phyloP scores from a whole-genome alignment of 352 stramenopile genomes.

The Phytophthora fragariae region DNA sequence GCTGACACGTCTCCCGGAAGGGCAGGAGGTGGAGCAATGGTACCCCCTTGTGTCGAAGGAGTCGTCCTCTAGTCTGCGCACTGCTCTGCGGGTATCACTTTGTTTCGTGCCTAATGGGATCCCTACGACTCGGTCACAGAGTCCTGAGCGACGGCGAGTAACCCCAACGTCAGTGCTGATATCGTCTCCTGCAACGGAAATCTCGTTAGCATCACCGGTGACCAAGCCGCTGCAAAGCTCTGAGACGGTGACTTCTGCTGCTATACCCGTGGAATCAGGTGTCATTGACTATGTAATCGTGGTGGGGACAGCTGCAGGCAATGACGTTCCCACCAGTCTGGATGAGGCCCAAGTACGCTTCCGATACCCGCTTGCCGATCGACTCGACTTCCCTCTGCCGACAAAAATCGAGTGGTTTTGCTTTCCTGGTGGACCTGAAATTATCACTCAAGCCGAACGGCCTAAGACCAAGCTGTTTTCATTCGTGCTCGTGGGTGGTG shows the following conservation, averaged over 20 bases:
- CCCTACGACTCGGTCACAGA: slow-evolving; percentile 16
- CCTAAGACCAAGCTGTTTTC: slow-evolving; percentile 74
- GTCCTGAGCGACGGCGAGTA: slow-evolving; percentile 28
- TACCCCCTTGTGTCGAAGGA: slow-evolving; percentile 73
- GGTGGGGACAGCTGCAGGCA: slow-evolving; percentile 42
- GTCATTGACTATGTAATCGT: slow-evolving; percentile 86
- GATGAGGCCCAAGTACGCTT: slow-evolving; percentile 72
- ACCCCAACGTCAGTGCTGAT: slow-evolving; percentile 37
- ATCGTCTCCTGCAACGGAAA: slow-evolving; percentile 34
- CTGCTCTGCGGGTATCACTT: slow-evolving; percentile 74
- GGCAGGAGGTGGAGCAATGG: slow-evolving; percentile 88
- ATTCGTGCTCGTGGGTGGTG: slow-evolving; percentile 79
- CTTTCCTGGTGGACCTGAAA: slow-evolving; percentile 75
- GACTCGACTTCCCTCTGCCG: slow-evolving; percentile 68
- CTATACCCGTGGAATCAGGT: slow-evolving; percentile 58
- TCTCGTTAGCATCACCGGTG: slow-evolving; percentile 14
- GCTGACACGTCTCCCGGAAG: slow-evolving; percentile 67
- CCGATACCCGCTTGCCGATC: slow-evolving; percentile 65
- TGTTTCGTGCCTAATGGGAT: slow-evolving; percentile 64
- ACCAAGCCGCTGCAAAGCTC: slow-evolving; percentile 32
- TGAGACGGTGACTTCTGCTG: slow-evolving; percentile 6
- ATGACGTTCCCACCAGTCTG: slow-evolving; percentile 4
- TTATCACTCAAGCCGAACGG: slow-evolving; percentile 51
- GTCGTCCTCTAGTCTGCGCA: slow-evolving; percentile 53
- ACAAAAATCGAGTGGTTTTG: slow-evolving; percentile 93